These are phyloP conservation scores for Triticum timopheevii DNA, from an alignment of 176 grass and related monocot species.

Conservation along the genomic window DNA sequence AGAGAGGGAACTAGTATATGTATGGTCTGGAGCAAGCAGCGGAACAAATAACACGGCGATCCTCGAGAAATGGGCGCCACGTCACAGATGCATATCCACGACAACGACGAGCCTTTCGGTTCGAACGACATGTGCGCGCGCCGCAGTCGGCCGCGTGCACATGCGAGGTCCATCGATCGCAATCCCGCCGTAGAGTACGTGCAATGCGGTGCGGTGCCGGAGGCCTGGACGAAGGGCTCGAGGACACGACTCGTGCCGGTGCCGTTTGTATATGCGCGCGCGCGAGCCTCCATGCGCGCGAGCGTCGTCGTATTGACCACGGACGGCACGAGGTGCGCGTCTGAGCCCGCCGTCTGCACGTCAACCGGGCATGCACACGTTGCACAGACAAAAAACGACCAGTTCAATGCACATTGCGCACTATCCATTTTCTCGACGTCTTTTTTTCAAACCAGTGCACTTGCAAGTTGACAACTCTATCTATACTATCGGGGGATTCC, in stretches of 20 bases:
- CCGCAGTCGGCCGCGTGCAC: too few relatives aligned
- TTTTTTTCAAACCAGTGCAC: not conserved
- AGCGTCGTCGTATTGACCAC: not conserved
- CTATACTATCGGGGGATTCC: not conserved
- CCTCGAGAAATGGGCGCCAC: too few relatives aligned
- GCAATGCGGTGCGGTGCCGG: not conserved
- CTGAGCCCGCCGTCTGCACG: not conserved
- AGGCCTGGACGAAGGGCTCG: constrained; percentile 11
- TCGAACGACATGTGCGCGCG: too few relatives aligned
- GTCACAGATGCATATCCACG: too few relatives aligned
- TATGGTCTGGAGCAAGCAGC: too few relatives aligned
- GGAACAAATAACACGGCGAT: too few relatives aligned
- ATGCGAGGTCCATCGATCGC: not conserved
- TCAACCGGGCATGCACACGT: not conserved
- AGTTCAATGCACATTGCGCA: not conserved
- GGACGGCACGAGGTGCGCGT: not conserved
- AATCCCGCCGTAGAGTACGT: not conserved
- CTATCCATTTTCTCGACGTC: not conserved
- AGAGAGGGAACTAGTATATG: too few relatives aligned
- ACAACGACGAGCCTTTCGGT: too few relatives aligned
- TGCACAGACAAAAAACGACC: not conserved
- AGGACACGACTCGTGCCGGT: not conserved
- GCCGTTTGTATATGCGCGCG: not conserved
- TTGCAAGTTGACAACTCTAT: not conserved
- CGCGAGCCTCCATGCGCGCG: not conserved